Evolutionary conservation across 441 rosid species (phyloP).

Genomic region (Francoa sonchifolia): DNA sequence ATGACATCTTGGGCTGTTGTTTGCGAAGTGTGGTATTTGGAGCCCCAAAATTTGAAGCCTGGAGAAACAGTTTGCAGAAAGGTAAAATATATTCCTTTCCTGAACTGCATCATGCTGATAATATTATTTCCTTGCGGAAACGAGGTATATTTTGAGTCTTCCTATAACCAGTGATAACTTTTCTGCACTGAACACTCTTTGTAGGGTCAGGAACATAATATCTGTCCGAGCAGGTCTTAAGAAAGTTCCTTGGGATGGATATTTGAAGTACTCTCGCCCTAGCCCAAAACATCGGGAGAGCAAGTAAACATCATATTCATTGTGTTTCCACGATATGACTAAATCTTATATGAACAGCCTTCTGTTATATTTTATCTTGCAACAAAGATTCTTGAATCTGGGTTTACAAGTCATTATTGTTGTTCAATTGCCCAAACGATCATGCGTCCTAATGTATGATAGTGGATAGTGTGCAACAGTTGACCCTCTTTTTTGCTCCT

Average conservation of each 20-base stretch:
- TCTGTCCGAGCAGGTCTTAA: slow-evolving; percentile 83
- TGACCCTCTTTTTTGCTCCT: no score
- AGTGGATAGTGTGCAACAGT: no score
- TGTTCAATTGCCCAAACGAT: no score
- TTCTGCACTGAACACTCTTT: no score
- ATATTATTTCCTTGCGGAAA: no score
- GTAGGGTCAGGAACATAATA: slow-evolving; percentile 89
- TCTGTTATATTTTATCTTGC: not conserved
- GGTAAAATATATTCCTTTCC: slow-evolving; percentile 24
- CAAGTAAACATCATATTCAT: slow-evolving; percentile 53
- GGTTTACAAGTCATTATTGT: no score
- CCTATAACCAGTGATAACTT: no score
- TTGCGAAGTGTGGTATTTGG: slow-evolving; percentile 95
- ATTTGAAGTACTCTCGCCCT: slow-evolving; percentile 82
- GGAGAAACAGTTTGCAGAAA: slow-evolving; percentile 97
- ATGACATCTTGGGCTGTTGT: slow-evolving; percentile 99
- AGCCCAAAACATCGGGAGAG: slow-evolving; percentile 91
- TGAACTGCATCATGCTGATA: not conserved
- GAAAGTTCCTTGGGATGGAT: slow-evolving; percentile 99
- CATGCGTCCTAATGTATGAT: no score
- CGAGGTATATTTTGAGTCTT: no score
- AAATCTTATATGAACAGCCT: not conserved
- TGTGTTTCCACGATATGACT: not conserved
- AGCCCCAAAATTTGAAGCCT: slow-evolving; percentile 67
- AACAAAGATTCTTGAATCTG: no score